Percentiles rank a stretch among this genome's conserved stretches.
Evolutionary conservation across 2,329 filamentous ascomycete species (phyloP).

Genomic region (Aspergillus fijiensis): DNA sequence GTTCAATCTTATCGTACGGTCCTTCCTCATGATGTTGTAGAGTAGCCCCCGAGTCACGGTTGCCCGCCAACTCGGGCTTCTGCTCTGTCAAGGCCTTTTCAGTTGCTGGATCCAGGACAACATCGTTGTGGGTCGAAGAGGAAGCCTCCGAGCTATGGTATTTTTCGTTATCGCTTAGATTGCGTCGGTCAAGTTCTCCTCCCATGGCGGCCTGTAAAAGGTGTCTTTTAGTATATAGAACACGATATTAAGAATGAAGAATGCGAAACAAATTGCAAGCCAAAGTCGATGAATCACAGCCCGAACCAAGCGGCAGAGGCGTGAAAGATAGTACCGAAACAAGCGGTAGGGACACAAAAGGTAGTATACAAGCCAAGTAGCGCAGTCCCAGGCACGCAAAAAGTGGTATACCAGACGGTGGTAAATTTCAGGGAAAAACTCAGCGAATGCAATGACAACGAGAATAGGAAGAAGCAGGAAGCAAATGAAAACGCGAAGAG

Average conservation of each 20-base stretch:
- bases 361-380: too few species aligned
- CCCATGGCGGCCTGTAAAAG: conserved; percentile 21
- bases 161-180: conserved; percentile 24
- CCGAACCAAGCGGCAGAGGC: too few species aligned
- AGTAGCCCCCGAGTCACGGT: conserved; percentile 18
- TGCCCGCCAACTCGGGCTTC: conserved; percentile 18
- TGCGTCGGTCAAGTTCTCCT: conserved; percentile 14
- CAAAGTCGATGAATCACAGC: too few species aligned
- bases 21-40: conserved; percentile 29
- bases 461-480: background rate
- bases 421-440: background rate
- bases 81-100: conserved; percentile 22
- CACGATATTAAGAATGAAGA: background rate
- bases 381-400: background rate
- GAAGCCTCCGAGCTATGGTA: conserved; percentile 34
- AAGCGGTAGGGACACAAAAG: background rate
- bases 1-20: conserved; percentile 28
- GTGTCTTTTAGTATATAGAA: conserved; percentile 1
- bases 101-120: conserved; percentile 18
- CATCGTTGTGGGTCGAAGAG: conserved; percentile 33
- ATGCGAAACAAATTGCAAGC: background rate
- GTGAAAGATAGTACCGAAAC: too few species aligned
- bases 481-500: background rate
- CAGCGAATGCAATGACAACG: background rate
- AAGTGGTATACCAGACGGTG: background rate